Percentiles rank a stretch among this genome's conserved stretches.
phyloP scores from a whole-genome alignment of 108 stramenopile species.

The Nitzschia putrida region DNA sequence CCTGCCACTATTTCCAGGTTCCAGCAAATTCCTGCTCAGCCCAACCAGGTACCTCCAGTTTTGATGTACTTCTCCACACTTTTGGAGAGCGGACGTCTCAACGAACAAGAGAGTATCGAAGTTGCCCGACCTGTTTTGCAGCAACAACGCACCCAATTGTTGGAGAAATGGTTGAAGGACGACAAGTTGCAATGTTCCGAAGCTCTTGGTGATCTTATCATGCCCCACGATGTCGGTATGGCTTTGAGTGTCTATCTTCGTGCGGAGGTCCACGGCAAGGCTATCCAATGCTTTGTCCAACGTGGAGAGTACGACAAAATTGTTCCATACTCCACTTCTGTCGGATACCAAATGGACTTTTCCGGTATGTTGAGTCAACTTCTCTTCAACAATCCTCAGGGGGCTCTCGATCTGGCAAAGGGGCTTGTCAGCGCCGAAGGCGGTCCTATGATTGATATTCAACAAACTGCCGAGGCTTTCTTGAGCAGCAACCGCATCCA shows the following conservation, averaged over 20 bases:
- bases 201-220: conserved; percentile 95
- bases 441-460: conserved; percentile 93
- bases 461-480: conserved; percentile 97
- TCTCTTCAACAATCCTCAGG: conserved; percentile 95
- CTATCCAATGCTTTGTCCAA: conserved; percentile 97
- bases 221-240: conserved; percentile 93
- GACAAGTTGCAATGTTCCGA: conserved; percentile 95
- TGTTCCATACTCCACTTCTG: conserved; percentile 94
- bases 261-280: conserved; percentile 96
- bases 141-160: conserved; percentile 92
- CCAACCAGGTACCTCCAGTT: conserved; percentile 95
- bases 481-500: conserved; percentile 94
- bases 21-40: conserved; percentile 96
- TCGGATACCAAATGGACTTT: conserved; percentile 97
- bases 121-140: conserved; percentile 95
- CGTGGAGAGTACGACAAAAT: conserved; percentile 99
- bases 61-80: conserved; percentile 98
- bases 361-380: conserved; percentile 96
- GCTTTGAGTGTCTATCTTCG: conserved; percentile 96
- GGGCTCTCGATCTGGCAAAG: conserved; percentile 97
- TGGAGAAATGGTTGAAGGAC: conserved; percentile 99
- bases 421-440: conserved; percentile 92
- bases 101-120: conserved; percentile 97
- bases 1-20: conserved; percentile 97
- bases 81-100: conserved; percentile 93